phyloP scores from a whole-genome alignment of 371 early-diverging fungal species.

The Mucor plumbeus region DNA sequence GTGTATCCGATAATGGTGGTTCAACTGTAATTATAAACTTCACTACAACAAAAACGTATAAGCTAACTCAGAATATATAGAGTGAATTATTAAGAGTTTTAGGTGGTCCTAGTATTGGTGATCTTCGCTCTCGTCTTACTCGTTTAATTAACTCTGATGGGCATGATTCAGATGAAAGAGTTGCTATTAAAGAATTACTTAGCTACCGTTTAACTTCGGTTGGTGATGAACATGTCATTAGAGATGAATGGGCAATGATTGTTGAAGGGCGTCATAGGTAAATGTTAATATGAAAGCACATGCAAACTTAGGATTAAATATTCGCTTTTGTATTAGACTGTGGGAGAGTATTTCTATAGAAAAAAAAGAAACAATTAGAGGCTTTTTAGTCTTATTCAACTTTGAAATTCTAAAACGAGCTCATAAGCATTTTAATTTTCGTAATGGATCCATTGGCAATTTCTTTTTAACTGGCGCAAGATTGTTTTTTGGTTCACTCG shows the following conservation, averaged over 20 bases:
- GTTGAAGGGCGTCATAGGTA: constrained; percentile 73
- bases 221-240: constrained; percentile 55
- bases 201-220: constrained; percentile 66
- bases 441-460: constrained; percentile 77
- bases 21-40: constrained; percentile 43
- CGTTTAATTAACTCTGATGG: constrained; percentile 60
- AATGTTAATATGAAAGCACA: neutral
- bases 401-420: constrained; percentile 68
- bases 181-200: constrained; percentile 68
- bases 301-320: neutral
- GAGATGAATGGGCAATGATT: constrained; percentile 69
- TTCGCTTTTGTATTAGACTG: constrained; percentile 29
- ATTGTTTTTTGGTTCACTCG: constrained; percentile 70
- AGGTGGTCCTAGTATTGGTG: constrained; percentile 77
- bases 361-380: constrained; percentile 72
- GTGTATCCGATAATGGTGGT: constrained; percentile 78
- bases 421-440: constrained; percentile 72
- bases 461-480: constrained; percentile 77
- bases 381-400: constrained; percentile 71
- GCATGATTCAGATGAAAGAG: constrained; percentile 35
- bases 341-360: constrained; percentile 60
- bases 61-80: constrained; percentile 11
- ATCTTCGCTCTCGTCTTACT: constrained; percentile 65
- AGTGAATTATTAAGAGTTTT: constrained; percentile 69
- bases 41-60: neutral